These are phyloP conservation scores for Metschnikowia kunwiensis DNA, from an alignment of 805 yeast species.

Conservation along the genomic window DNA sequence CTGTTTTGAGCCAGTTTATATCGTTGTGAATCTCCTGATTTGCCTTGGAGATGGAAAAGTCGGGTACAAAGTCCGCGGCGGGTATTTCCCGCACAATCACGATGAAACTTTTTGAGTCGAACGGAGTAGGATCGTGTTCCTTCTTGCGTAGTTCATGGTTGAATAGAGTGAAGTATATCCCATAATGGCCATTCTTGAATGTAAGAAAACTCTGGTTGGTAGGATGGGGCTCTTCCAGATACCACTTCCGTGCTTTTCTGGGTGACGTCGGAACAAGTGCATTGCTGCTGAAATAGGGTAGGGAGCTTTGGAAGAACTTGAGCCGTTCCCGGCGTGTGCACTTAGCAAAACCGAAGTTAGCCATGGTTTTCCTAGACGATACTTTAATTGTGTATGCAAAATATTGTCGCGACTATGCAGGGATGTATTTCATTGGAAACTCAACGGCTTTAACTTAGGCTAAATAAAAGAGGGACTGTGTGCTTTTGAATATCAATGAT, in stretches of 20 bases:
- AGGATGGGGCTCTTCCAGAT: constrained; percentile 26
- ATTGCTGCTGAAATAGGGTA: constrained; percentile 22
- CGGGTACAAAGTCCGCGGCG: constrained; percentile 9
- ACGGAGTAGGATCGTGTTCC: constrained; percentile 10
- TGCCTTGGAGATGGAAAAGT: constrained; percentile 30
- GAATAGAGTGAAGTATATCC: constrained; percentile 39
- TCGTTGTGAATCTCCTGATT: constrained; percentile 30
- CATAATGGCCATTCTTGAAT: constrained; percentile 42
- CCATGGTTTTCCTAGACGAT: constrained; percentile 8
- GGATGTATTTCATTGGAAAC: too few species aligned
- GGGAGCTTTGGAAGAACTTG: constrained; percentile 27
- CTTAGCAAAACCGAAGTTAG: constrained; percentile 11
- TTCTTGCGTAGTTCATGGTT: constrained; percentile 31
- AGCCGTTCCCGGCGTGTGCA: constrained; percentile 18
- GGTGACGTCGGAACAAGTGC: constrained; percentile 6
- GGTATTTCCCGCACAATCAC: constrained; percentile 7
- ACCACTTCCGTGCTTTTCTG: constrained; percentile 19
- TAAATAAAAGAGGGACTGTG: too few species aligned
- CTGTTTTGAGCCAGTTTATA: constrained; percentile 23
- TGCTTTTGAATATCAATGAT: too few species aligned
- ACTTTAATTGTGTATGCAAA: too few species aligned
- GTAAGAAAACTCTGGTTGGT: constrained; percentile 24
- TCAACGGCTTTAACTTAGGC: too few species aligned
- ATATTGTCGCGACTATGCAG: too few species aligned
- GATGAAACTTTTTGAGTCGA: constrained; percentile 9